Conservation (phyloP, 2,329 filamentous ascomycete species). For the Exophiala xenobiotica region DNA sequence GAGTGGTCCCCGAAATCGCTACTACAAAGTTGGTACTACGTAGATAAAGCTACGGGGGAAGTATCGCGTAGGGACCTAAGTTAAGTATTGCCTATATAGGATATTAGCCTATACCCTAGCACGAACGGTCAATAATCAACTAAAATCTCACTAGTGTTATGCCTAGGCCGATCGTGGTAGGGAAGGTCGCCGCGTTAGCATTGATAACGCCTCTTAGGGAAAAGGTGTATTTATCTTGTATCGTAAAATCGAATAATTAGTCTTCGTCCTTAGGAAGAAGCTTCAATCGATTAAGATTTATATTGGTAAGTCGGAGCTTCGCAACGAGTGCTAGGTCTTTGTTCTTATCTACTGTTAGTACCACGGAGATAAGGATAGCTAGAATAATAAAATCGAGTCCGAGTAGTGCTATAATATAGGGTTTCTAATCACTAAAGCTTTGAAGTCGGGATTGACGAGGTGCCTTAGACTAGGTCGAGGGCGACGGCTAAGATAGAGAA, state of each 20-base stretch:
- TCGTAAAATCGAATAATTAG: constrained; percentile 53
- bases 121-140: not conserved
- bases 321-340: constrained; percentile 42
- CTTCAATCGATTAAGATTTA: constrained; percentile 46
- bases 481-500: constrained; percentile 1
- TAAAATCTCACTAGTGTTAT: constrained; percentile 42
- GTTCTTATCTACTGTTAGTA: constrained; percentile 40
- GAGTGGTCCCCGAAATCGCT: constrained; percentile 49
- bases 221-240: constrained; percentile 44
- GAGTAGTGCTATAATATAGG: constrained; percentile 18
- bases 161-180: constrained; percentile 48
- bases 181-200: constrained; percentile 55
- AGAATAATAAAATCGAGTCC: constrained; percentile 29
- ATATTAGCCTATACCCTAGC: not conserved
- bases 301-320: constrained; percentile 42
- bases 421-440: constrained; percentile 11
- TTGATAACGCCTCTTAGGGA: constrained; percentile 51
- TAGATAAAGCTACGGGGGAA: constrained; percentile 51
- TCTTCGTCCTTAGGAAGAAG: constrained; percentile 43
- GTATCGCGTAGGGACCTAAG: constrained; percentile 53
- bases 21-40: constrained; percentile 52
- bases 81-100: constrained; percentile 38
- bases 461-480: not conserved
- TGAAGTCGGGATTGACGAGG: constrained; percentile 1
- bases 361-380: constrained; percentile 23